phyloP scores from a whole-genome alignment of 495 filamentous ascomycete species.

The Apiosordaria backusii region DNA sequence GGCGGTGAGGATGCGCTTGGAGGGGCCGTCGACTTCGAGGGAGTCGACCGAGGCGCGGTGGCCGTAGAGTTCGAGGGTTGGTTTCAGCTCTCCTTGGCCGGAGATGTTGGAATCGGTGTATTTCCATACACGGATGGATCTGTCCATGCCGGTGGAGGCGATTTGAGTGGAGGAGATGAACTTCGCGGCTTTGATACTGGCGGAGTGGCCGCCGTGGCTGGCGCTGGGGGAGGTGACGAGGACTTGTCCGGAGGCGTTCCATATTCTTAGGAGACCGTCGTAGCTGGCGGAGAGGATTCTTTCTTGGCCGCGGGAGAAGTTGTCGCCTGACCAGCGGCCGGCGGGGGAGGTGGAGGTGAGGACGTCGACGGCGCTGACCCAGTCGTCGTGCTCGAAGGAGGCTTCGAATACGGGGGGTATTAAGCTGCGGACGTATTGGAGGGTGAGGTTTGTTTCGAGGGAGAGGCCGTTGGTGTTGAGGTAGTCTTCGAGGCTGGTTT shows the following conservation, averaged over 20 bases:
- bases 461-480: constrained; percentile 81
- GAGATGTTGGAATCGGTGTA: constrained; percentile 64
- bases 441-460: constrained; percentile 74
- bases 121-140: constrained; percentile 82
- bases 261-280: constrained; percentile 81
- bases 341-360: constrained; percentile 64
- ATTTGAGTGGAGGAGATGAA: constrained; percentile 73
- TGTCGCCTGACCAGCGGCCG: constrained; percentile 49
- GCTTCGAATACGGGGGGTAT: constrained; percentile 82
- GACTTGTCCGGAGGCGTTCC: constrained; percentile 79
- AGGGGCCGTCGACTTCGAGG: constrained; percentile 69
- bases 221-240: constrained; percentile 64
- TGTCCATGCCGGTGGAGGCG: constrained; percentile 77
- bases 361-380: constrained; percentile 90
- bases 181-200: constrained; percentile 73
- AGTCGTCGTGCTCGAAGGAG: constrained; percentile 93
- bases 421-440: constrained; percentile 90
- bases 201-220: constrained; percentile 65
- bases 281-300: constrained; percentile 85
- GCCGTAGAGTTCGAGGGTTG: constrained; percentile 80
- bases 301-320: constrained; percentile 43
- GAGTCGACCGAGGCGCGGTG: constrained; percentile 73
- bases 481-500: constrained; percentile 84
- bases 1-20: constrained; percentile 76
- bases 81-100: constrained; percentile 56